Evolutionary conservation across 2,329 filamentous ascomycete species (phyloP).

Genomic region (Furcasterigmium furcatum): DNA sequence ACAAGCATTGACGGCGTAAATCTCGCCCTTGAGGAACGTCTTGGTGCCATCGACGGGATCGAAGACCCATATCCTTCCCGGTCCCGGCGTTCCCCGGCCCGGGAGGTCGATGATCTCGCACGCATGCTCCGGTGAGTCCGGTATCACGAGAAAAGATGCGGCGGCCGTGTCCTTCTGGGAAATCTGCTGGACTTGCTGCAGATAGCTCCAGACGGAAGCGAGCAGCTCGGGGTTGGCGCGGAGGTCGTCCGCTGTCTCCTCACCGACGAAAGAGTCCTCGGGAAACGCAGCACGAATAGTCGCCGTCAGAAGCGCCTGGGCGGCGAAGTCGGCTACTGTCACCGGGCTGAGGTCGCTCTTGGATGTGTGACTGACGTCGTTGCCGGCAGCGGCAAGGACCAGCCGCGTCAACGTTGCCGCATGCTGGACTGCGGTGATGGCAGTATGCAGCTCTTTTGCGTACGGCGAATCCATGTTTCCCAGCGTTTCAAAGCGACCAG

Average conservation of each 20-base stretch:
- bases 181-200: slow-evolving; percentile 27
- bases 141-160: slow-evolving; percentile 23
- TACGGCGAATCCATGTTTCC: slow-evolving; percentile 46
- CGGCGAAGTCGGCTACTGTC: slow-evolving; percentile 57
- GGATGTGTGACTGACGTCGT: slow-evolving; percentile 34
- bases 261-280: slow-evolving; percentile 48
- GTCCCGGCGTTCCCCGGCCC: slow-evolving; percentile 32
- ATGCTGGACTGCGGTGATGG: slow-evolving; percentile 36
- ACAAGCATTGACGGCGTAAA: slow-evolving; percentile 56
- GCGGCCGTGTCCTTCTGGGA: slow-evolving; percentile 13
- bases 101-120: slow-evolving; percentile 53
- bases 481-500: no score
- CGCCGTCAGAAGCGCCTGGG: slow-evolving; percentile 51
- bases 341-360: slow-evolving; percentile 56
- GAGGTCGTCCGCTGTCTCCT: slow-evolving; percentile 49
- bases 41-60: slow-evolving; percentile 60
- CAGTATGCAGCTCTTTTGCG: slow-evolving; percentile 36
- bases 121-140: slow-evolving; percentile 38
- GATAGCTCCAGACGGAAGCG: slow-evolving; percentile 43
- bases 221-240: slow-evolving; percentile 37
- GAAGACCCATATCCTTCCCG: slow-evolving; percentile 52
- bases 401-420: slow-evolving; percentile 48
- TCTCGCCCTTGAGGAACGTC: slow-evolving; percentile 49
- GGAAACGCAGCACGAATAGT: slow-evolving; percentile 50
- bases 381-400: slow-evolving; percentile 43